A percentile compares a stretch with the other conserved stretches of the same genome.
phyloP scores from a whole-genome alignment of 306 rosid genomes.

The Ochetophila trinervis region DNA sequence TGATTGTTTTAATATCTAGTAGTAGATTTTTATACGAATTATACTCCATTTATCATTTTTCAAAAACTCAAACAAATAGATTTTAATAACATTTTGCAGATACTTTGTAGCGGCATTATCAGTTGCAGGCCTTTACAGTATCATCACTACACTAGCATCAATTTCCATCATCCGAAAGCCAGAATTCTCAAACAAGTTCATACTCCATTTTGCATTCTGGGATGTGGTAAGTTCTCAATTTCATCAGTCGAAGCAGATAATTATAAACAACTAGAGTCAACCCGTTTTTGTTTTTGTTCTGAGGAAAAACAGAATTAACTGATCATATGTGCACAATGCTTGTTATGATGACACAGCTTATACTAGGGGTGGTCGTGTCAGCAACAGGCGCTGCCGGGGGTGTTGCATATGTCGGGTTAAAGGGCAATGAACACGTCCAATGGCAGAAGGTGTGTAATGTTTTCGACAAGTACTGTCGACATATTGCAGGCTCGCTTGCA shows the following conservation, averaged over 20 bases:
- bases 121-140: conserved; percentile 61
- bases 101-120: conserved; percentile 80
- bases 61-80: background rate
- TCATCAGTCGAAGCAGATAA: background rate
- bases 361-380: conserved; percentile 71
- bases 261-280: background rate
- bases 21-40: no score
- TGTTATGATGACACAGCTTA: conserved; percentile 47
- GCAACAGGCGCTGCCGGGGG: conserved; percentile 77
- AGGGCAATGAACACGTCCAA: conserved; percentile 55
- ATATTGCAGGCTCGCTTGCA: conserved; percentile 48
- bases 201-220: conserved; percentile 48
- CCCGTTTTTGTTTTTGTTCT: background rate
- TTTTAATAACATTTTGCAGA: conserved; percentile 36
- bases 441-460: conserved; percentile 63
- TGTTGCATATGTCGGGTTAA: conserved; percentile 66
- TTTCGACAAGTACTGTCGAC: conserved; percentile 64
- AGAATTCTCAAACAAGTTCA: conserved; percentile 36
- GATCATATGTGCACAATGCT: background rate
- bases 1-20: background rate
- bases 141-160: conserved; percentile 58
- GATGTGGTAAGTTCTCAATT: conserved; percentile 55
- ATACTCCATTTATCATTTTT: background rate
- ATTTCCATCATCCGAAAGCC: conserved; percentile 48
- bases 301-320: background rate